Percentiles rank a stretch among this genome's conserved stretches.
These are phyloP conservation scores for Nidularia sp. DNA, from an alignment of 768 basidiomycete species.

Conservation along the genomic window DNA sequence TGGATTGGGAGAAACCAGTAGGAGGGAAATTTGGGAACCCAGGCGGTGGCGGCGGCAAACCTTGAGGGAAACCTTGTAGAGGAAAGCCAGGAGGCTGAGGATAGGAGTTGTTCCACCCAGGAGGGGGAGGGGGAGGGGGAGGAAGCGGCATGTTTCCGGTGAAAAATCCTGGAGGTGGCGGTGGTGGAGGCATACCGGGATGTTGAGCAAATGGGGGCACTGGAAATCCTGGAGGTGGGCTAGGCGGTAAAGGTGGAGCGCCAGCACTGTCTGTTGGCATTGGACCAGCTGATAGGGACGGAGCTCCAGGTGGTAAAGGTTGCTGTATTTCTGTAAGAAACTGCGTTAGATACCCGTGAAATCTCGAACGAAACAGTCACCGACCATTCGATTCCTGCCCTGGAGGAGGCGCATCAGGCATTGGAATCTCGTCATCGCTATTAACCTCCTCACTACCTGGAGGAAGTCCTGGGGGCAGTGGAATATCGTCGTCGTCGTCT, in stretches of 20 bases:
- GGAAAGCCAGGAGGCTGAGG: too few relatives aligned
- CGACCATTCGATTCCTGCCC: too few relatives aligned
- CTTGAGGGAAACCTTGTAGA: too few relatives aligned
- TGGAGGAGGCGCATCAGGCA: conserved; percentile 82
- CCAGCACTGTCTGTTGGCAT: conserved; percentile 19
- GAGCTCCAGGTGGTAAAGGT: conserved; percentile 1
- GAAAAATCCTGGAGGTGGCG: conserved; percentile 17
- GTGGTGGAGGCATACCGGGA: conserved; percentile 17
- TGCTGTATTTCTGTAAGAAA: too few relatives aligned
- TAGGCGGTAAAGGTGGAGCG: conserved; percentile 16
- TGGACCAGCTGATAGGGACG: conserved; percentile 11
- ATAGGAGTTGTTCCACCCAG: too few relatives aligned
- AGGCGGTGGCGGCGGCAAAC: conserved; percentile 5
- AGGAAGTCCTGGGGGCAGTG: conserved; percentile 63
- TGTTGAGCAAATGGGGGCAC: conserved; percentile 9
- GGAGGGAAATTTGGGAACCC: conserved; percentile 20
- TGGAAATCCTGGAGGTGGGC: conserved; percentile 15
- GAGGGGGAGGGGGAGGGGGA: conserved; percentile 7
- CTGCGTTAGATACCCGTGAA: too few relatives aligned
- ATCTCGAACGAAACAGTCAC: too few relatives aligned
- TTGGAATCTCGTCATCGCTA: conserved; percentile 81
- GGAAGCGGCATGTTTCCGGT: conserved; percentile 2
- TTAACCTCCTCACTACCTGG: conserved; percentile 47
- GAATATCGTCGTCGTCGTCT: conserved; percentile 55
- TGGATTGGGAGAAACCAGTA: conserved; percentile 13